phyloP scores from a whole-genome alignment of 176 grass and related monocot genomes.

The Juncus inflexus region DNA sequence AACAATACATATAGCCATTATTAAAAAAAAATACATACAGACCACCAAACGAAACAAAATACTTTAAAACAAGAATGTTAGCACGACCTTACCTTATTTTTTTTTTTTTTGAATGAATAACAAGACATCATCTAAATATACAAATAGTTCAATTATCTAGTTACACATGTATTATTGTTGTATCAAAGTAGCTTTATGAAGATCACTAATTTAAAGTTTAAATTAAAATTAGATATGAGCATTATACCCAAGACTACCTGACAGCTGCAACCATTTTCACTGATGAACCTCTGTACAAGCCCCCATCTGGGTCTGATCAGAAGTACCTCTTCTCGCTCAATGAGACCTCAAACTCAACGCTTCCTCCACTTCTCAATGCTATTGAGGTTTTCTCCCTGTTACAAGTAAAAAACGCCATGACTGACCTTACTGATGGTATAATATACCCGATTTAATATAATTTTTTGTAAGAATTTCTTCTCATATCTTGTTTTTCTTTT shows the following conservation, averaged over 20 bases:
- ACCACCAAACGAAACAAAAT: too few species aligned
- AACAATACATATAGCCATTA: too few species aligned
- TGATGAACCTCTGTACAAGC: background rate
- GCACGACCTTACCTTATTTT: too few species aligned
- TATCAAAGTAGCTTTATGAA: background rate
- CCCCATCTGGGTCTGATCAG: background rate
- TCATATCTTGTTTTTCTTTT: too few species aligned
- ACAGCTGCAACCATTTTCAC: background rate
- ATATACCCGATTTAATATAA: background rate
- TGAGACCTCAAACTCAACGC: constrained; percentile 12
- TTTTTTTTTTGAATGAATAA: too few species aligned
- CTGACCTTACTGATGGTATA: constrained; percentile 20
- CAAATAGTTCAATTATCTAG: too few species aligned
- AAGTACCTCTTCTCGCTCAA: background rate
- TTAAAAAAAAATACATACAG: too few species aligned
- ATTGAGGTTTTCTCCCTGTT: constrained; percentile 13
- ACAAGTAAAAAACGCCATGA: background rate
- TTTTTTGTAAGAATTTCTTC: too few species aligned
- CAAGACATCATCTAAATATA: too few species aligned
- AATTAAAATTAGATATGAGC: background rate
- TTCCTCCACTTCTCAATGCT: constrained; percentile 30
- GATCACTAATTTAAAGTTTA: background rate
- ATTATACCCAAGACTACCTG: background rate
- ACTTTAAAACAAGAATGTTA: too few species aligned
- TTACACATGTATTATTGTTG: too few species aligned